These are phyloP conservation scores for Wallacemonas sp. DNA, from an alignment of 208 protist genomes.

Conservation along the genomic window DNA sequence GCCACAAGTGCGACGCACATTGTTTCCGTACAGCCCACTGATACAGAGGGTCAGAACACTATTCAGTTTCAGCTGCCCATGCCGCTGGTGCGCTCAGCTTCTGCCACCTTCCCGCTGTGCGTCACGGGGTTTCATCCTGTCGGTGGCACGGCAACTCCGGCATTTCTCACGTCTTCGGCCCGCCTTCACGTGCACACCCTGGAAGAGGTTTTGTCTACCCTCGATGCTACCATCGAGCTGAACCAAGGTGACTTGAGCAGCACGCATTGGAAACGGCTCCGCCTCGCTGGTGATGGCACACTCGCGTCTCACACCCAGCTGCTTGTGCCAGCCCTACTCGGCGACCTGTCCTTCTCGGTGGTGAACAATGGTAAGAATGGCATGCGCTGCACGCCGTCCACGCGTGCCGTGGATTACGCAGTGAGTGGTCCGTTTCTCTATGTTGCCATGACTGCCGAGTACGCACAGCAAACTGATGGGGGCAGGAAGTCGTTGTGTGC, in stretches of 20 bases:
- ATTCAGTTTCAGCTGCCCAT: constrained; percentile 23
- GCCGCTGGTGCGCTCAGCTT: constrained; percentile 5
- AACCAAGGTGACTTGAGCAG: constrained; percentile 16
- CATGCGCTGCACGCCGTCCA: constrained; percentile 35
- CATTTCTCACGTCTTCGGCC: constrained; percentile 12
- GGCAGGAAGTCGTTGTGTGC: constrained; percentile 66
- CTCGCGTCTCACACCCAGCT: constrained; percentile 35
- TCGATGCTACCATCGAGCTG: constrained; percentile 16
- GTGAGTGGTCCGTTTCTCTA: constrained; percentile 28
- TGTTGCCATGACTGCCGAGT: constrained; percentile 25
- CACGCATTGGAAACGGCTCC: constrained; percentile 19
- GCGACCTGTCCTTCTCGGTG: constrained; percentile 45
- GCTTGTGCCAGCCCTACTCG: constrained; percentile 26
- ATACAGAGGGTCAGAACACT: neutral
- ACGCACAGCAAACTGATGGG: constrained; percentile 14
- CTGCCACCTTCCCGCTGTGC: constrained; percentile 4
- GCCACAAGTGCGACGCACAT: neutral
- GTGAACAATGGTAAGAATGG: constrained; percentile 62
- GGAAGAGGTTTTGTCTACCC: constrained; percentile 17
- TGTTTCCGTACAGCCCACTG: neutral
- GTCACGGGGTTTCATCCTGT: neutral
- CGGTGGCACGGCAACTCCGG: neutral
- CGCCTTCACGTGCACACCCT: constrained; percentile 27
- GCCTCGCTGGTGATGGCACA: constrained; percentile 41
- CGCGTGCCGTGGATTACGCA: constrained; percentile 36